Evolutionary conservation across 306 rosid genomes (phyloP).

Genomic region (Hippophae tibetana): DNA sequence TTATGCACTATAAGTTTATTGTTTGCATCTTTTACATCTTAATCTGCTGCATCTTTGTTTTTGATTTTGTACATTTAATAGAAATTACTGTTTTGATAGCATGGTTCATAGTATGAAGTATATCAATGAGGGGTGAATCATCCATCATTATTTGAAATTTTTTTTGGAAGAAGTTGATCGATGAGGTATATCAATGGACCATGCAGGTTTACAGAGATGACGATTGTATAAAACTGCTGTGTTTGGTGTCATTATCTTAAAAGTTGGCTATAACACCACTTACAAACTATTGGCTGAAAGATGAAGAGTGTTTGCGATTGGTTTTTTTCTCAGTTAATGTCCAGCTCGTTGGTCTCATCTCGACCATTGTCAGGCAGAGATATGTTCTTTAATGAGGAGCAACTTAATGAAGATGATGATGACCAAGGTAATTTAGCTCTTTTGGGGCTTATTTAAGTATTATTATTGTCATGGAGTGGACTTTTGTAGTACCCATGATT

Average conservation of each 20-base stretch:
- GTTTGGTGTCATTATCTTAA: background rate
- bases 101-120: too few relatives aligned
- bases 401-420: slow-evolving; percentile 27
- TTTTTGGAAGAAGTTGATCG: too few relatives aligned
- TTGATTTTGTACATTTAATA: too few relatives aligned
- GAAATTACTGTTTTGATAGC: too few relatives aligned
- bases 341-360: slow-evolving; percentile 62
- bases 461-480: too few relatives aligned
- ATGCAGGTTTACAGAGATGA: background rate
- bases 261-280: slow-evolving; percentile 1
- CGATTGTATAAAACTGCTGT: background rate
- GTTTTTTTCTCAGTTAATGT: slow-evolving; percentile 70
- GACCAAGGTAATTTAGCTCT: slow-evolving; percentile 50
- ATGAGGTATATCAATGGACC: background rate
- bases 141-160: too few relatives aligned
- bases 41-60: too few relatives aligned
- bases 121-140: too few relatives aligned
- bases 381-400: slow-evolving; percentile 37
- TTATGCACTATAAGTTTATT: too few relatives aligned
- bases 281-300: slow-evolving; percentile 34
- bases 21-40: too few relatives aligned
- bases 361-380: slow-evolving; percentile 46
- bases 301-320: slow-evolving; percentile 80
- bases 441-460: background rate
- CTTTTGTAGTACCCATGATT: too few relatives aligned